phyloP scores from a whole-genome alignment of 2,329 filamentous ascomycete species.

The Uncinocarpus reesii region DNA sequence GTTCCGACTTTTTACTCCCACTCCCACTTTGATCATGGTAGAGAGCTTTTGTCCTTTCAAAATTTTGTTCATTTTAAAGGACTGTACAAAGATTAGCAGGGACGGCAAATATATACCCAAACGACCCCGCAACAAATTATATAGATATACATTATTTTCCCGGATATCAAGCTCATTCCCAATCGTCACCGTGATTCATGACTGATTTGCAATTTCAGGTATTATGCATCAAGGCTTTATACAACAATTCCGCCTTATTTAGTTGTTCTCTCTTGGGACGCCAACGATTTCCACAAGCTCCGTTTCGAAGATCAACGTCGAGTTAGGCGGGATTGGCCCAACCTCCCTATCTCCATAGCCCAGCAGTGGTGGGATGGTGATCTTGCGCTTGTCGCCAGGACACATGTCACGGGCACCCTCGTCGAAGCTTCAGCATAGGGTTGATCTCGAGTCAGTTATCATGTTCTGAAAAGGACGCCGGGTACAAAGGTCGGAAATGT shows the following conservation, averaged over 20 bases:
- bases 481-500: neutral
- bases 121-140: neutral
- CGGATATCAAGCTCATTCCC: neutral
- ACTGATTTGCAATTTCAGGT: neutral
- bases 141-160: neutral
- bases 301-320: slow-evolving; percentile 83
- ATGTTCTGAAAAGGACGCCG: neutral
- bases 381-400: slow-evolving; percentile 77
- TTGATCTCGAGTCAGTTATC: slow-evolving; percentile 16
- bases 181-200: neutral
- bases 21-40: too few relatives aligned
- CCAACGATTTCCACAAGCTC: slow-evolving; percentile 77
- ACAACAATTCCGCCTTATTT: neutral
- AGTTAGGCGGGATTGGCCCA: slow-evolving; percentile 75
- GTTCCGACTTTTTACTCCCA: too few relatives aligned
- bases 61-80: too few relatives aligned
- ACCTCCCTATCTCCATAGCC: slow-evolving; percentile 67
- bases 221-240: neutral
- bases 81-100: too few relatives aligned
- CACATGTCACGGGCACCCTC: slow-evolving; percentile 86
- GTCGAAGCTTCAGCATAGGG: slow-evolving; percentile 58
- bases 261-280: slow-evolving; percentile 42
- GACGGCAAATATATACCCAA: too few relatives aligned
- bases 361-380: slow-evolving; percentile 75
- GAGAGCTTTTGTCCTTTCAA: too few relatives aligned